Conservation (phyloP, 257 asterid genomes). For the Verbena officinalis region DNA sequence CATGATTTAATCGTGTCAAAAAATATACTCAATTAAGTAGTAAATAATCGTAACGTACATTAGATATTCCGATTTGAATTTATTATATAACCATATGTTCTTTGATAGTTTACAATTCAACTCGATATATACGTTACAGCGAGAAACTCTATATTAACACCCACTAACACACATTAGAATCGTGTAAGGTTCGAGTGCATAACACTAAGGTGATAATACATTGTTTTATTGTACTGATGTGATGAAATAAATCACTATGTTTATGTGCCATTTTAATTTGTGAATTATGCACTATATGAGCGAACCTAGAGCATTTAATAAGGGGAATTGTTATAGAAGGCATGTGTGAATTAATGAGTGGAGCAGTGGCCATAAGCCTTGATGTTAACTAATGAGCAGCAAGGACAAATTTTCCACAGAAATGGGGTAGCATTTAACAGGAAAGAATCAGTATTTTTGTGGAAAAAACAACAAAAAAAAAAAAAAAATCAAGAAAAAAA, state of each 20-base stretch:
- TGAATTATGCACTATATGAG: background rate
- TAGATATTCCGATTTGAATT: too few relatives aligned
- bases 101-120: too few relatives aligned
- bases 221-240: too few relatives aligned
- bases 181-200: background rate
- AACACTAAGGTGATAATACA: background rate
- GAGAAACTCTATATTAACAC: background rate
- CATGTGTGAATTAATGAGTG: conserved; percentile 19
- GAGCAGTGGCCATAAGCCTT: background rate
- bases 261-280: background rate
- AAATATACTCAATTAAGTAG: too few relatives aligned
- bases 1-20: too few relatives aligned
- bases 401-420: background rate
- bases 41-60: too few relatives aligned
- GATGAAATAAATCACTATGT: too few relatives aligned
- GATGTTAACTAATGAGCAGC: background rate
- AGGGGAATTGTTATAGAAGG: background rate
- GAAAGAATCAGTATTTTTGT: background rate
- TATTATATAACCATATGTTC: too few relatives aligned
- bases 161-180: background rate
- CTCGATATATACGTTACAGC: too few relatives aligned
- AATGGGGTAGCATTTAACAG: conserved; percentile 21
- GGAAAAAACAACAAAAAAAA: background rate
- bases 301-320: background rate
- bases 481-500: background rate